phyloP scores from a whole-genome alignment of 305 asterid genomes.

The Withania somnifera region DNA sequence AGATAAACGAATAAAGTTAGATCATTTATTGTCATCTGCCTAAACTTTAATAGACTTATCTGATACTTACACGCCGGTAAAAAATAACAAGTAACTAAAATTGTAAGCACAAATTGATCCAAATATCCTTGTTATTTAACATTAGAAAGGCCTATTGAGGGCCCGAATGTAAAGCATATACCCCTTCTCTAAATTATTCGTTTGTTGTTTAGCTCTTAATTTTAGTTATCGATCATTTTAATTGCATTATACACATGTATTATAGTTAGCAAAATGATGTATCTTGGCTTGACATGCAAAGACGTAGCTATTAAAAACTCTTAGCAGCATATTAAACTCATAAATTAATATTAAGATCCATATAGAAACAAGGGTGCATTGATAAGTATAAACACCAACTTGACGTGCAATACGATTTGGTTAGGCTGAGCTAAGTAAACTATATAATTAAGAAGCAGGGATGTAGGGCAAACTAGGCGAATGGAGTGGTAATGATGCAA shows the following conservation, averaged over 20 bases:
- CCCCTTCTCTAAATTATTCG: constrained; percentile 32
- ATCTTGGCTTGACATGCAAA: constrained; percentile 29
- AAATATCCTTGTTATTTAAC: neutral
- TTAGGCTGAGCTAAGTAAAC: neutral
- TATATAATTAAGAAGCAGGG: neutral
- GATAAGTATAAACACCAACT: neutral
- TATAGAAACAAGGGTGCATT: neutral
- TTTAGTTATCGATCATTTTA: constrained; percentile 3
- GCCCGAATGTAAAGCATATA: neutral
- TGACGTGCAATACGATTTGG: neutral
- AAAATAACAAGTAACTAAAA: no score
- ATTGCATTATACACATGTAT: neutral
- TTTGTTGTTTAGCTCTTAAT: constrained; percentile 14
- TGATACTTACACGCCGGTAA: no score
- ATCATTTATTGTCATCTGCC: neutral
- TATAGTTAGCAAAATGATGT: constrained; percentile 4
- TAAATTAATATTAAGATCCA: neutral
- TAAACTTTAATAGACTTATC: neutral
- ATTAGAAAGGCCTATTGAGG: neutral
- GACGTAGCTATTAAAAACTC: constrained; percentile 31
- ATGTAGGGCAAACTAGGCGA: neutral
- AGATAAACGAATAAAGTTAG: neutral
- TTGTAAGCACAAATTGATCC: neutral
- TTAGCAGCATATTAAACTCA: constrained; percentile 6
- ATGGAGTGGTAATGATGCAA: neutral